Base-by-base conservation (phyloP, 371 early-diverging fungal genomes). In the Mortierella sp. region DNA sequence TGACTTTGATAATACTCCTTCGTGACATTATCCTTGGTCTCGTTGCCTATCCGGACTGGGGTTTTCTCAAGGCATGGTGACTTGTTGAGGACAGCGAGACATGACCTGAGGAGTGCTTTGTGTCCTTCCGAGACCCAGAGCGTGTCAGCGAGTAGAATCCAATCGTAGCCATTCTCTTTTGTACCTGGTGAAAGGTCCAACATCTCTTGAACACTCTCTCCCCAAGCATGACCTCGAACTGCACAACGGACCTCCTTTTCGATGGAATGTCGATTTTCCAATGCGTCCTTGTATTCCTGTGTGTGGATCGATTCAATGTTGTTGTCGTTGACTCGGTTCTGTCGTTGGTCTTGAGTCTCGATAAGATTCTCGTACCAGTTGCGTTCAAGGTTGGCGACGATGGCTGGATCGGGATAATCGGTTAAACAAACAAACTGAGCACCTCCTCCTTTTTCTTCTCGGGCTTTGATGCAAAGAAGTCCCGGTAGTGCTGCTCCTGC, bases 71-170 rank as follows among this genome's bases (percentile, higher is more conserved):
- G 3, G 23, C n/a, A 9, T 51, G 19, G 30, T 16, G 43, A 30
- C 47, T 60, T 60, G 2, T 62, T 37, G 1, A 75, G 71, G 15
- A 75, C 71, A 1, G 71, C 50, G 6, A 58, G 52, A 29, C 77
- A 77, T 1, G 77, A 77, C 16, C 58, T 51, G 23, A 77, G 52
- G 1, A 77, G 62, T 4, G 56, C 61, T 11, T 30, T 23, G 62
- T 77, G 77, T 2, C 77, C 72, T n/a, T 77, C 77, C 5, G 77
- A 72, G n/a, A 72, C 69, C 77, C 77, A 77, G 44, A 77, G 72
- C 14, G 77, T 77, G 29, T 77, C 77, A 1, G 77, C 77, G 59
- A 77, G 23, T 21, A 77, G 26, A 28, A 77, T 62, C 65, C 68
- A 65, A 44, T 77, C 68, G 43, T 77, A 77, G 25, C 68, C 48